Conservation (phyloP, 139 green algal species). For the Diplosphaera chodatii region DNA sequence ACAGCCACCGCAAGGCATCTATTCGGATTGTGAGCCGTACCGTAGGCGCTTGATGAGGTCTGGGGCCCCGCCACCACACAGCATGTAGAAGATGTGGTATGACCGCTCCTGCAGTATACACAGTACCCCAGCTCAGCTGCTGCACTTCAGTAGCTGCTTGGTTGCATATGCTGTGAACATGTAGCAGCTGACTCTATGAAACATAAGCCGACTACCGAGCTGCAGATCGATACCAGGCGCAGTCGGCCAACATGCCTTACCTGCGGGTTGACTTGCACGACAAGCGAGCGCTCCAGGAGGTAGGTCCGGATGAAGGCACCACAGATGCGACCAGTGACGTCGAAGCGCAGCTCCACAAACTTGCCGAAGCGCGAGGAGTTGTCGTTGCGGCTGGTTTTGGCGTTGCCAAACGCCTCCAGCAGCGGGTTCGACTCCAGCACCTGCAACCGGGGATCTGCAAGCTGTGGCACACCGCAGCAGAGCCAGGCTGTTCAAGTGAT, state of each 20-base stretch:
- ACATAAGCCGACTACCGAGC: no score
- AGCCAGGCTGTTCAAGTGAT: neutral
- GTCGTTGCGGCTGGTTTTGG: constrained; percentile 81
- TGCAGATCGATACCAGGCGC: no score
- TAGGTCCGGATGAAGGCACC: constrained; percentile 69
- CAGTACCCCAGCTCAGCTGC: no score
- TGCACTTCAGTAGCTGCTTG: no score
- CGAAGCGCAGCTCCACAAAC: constrained; percentile 81
- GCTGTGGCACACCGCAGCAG: no score
- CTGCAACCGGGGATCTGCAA: no score
- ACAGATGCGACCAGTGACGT: constrained; percentile 33
- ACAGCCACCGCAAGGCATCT: no score
- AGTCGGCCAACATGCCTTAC: neutral
- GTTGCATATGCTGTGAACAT: no score
- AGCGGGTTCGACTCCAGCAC: constrained; percentile 79
- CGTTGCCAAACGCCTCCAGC: constrained; percentile 85
- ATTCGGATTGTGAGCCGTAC: no score
- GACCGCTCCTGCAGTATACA: constrained; percentile 79
- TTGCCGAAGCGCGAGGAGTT: constrained; percentile 84
- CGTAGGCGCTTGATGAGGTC: constrained; percentile 14
- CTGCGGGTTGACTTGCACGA: constrained; percentile 58
- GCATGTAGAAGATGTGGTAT: constrained; percentile 98
- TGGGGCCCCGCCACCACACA: constrained; percentile 38
- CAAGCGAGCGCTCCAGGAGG: constrained; percentile 65
- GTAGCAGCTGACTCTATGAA: no score